A percentile compares a stretch with the other conserved stretches of the same genome.
These are phyloP conservation scores for Ceratocystis eucalypticola DNA, from an alignment of 2,329 filamentous ascomycete genomes.

Conservation along the genomic window DNA sequence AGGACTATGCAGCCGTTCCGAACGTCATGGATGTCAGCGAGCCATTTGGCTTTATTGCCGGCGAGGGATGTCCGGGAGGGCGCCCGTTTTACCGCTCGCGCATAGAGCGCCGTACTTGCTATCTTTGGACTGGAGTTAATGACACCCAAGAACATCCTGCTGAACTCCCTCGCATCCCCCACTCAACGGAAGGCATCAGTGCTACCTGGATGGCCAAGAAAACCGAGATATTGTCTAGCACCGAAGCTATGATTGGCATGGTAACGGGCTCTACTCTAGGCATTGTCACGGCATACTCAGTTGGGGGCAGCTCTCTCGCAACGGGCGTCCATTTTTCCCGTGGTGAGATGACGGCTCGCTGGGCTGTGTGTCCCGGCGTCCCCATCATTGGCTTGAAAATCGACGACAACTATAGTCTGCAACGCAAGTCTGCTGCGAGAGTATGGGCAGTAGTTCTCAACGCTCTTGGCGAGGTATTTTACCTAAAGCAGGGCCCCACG, in stretches of 20 bases:
- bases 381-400: slow-evolving; percentile 74
- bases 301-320: slow-evolving; percentile 40
- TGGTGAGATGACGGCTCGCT: slow-evolving; percentile 74
- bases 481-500: slow-evolving; percentile 58
- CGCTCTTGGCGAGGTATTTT: slow-evolving; percentile 82
- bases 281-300: slow-evolving; percentile 66
- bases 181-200: slow-evolving; percentile 56
- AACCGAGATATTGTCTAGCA: slow-evolving; percentile 52
- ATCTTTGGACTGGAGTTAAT: background rate
- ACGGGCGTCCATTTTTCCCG: slow-evolving; percentile 46
- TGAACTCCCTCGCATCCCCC: slow-evolving; percentile 49
- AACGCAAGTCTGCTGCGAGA: slow-evolving; percentile 54
- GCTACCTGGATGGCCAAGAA: slow-evolving; percentile 87
- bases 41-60: slow-evolving; percentile 67
- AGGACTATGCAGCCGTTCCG: slow-evolving; percentile 62
- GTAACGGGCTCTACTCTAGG: slow-evolving; percentile 73
- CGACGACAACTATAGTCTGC: slow-evolving; percentile 66
- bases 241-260: slow-evolving; percentile 67
- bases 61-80: slow-evolving; percentile 76
- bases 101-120: slow-evolving; percentile 3
- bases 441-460: slow-evolving; percentile 92
- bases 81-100: slow-evolving; percentile 55
- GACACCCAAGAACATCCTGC: background rate
- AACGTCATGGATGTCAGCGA: slow-evolving; percentile 90
- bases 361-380: slow-evolving; percentile 83